These are phyloP conservation scores for Emmonsia crescens DNA, from an alignment of 2,329 filamentous ascomycete genomes.

Conservation along the genomic window DNA sequence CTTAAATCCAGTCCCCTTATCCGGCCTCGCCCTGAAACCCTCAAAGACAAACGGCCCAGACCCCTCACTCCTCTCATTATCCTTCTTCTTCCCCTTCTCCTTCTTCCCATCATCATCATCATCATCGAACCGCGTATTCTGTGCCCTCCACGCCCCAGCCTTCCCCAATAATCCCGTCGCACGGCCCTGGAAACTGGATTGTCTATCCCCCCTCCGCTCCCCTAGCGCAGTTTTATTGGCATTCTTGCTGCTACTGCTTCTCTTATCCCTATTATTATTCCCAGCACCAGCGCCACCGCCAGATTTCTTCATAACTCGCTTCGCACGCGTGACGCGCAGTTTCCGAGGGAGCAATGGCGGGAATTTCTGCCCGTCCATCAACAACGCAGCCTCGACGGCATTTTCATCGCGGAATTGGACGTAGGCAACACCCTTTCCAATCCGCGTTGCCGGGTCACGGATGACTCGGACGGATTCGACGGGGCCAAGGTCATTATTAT, in stretches of 20 bases:
- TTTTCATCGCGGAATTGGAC: constrained; percentile 91
- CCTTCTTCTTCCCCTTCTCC: constrained; percentile 7
- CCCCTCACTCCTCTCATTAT: background rate
- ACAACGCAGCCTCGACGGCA: constrained; percentile 77
- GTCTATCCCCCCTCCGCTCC: constrained; percentile 17
- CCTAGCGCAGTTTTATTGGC: constrained; percentile 7
- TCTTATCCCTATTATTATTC: constrained; percentile 7
- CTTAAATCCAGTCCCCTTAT: constrained; percentile 22
- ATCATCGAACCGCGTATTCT: constrained; percentile 16
- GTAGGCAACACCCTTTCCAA: constrained; percentile 95
- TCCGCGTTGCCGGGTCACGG: constrained; percentile 76
- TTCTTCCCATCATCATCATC: constrained; percentile 1
- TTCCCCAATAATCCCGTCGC: constrained; percentile 29
- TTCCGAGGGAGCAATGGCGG: constrained; percentile 85
- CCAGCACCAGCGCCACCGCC: background rate
- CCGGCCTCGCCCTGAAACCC: constrained; percentile 33
- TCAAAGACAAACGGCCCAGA: constrained; percentile 30
- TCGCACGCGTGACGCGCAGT: constrained; percentile 76
- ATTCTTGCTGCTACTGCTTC: constrained; percentile 1
- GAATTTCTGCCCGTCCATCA: constrained; percentile 83
- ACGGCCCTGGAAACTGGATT: constrained; percentile 28
- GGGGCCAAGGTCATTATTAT: constrained; percentile 55
- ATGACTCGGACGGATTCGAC: constrained; percentile 92
- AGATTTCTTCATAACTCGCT: constrained; percentile 40
- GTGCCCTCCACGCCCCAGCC: constrained; percentile 28